These are phyloP conservation scores for Pseudoperonospora humuli DNA, from an alignment of 352 stramenopile species.

Conservation along the genomic window DNA sequence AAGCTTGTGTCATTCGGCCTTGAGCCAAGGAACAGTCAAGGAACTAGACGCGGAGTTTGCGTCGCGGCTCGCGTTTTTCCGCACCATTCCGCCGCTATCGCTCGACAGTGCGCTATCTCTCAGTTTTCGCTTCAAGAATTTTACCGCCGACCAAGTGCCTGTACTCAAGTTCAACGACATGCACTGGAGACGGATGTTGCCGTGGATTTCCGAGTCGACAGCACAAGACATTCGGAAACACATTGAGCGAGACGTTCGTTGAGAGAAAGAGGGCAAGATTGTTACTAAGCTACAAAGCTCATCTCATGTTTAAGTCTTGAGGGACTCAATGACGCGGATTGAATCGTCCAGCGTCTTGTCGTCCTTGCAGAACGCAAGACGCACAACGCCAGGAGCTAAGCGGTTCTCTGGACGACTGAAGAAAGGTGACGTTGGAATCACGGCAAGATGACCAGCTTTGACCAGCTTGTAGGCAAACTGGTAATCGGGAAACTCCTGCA, in stretches of 20 bases:
- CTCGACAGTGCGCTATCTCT: conserved; percentile 59
- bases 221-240: conserved; percentile 44
- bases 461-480: conserved; percentile 88
- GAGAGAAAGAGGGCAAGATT: conserved; percentile 2
- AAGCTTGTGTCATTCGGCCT: conserved; percentile 9
- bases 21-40: not conserved
- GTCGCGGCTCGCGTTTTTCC: conserved; percentile 54
- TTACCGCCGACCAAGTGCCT: conserved; percentile 45
- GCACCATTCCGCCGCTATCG: conserved; percentile 35
- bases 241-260: conserved; percentile 6
- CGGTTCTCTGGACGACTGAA: conserved; percentile 82
- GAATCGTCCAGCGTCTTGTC: conserved; percentile 89
- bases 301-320: conserved; percentile 25
- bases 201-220: conserved; percentile 57
- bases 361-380: conserved; percentile 96
- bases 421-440: conserved; percentile 92
- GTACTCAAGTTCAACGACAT: conserved; percentile 79
- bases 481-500: conserved; percentile 77
- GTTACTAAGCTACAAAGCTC: not conserved
- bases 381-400: conserved; percentile 66
- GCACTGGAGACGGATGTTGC: conserved; percentile 82
- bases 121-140: conserved; percentile 72
- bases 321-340: conserved; percentile 64
- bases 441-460: conserved; percentile 83
- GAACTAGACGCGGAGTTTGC: conserved; percentile 44